Evolutionary conservation across 2,329 filamentous ascomycete genomes (phyloP), one percentile per base, ranked within the genome.

Genomic region (Fusarium sp.): DNA sequence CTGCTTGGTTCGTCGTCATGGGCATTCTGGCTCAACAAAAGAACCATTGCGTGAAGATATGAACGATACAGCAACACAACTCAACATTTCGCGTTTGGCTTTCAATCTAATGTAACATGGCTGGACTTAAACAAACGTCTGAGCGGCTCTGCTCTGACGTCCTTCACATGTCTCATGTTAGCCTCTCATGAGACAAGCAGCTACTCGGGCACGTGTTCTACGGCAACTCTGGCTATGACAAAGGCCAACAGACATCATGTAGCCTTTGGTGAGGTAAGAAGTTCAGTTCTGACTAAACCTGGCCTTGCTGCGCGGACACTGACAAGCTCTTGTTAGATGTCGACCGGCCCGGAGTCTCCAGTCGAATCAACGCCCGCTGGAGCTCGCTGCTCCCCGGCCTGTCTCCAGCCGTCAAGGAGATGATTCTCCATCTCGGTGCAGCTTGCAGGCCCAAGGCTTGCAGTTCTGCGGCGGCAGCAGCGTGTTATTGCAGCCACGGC

Each of bases 391-490:
- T 48, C 56, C 54, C 30, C 31, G 47, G 44, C n/a, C 40, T 48
- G 43, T 63, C 34, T 57, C 44, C 50, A 61, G 68, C 52, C 56
- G 51, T 58, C 63, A 58, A 58, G 67, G 54, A 54, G 64, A 62
- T 46, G 41, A 50, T 41, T 48, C 60, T 65, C 68, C 68, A 57
- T 67, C 46, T 51, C 50, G 54, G 27, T 60, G 68, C 60, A 68
- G 53, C 46, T 57, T 67, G 54, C 43, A 57, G 34, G 18, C 28
- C 54, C 51, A 28, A 55, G 48, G 66, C 62, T 57, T 60, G 62
- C 58, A 70, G 68, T 47, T 60, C 40, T 51, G 55, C 53, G 46
- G 63, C 59, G 54, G 54, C 48, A 12, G 52, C 52, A 28, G 39
- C 39, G 34, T 37, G n/a, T n/a, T 7, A 34, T 59, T 68, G 68